phyloP scores from a whole-genome alignment of 1,139 yeast species.

The Hemisphaericaspora xylofermentans region DNA sequence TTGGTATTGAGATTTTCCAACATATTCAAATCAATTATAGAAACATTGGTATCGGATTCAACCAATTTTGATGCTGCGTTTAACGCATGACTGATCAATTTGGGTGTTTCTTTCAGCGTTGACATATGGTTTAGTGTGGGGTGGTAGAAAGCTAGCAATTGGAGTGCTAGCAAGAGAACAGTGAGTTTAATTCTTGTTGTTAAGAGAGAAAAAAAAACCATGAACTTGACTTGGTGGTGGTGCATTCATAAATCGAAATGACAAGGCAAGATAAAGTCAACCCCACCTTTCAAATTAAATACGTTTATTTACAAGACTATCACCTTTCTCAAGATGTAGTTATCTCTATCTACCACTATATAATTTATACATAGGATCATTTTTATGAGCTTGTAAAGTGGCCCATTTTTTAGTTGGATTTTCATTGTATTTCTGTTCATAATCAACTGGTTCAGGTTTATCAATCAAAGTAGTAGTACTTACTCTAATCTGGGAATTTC shows the following conservation, averaged over 20 bases:
- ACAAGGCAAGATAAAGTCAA: too few relatives aligned
- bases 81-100: constrained; percentile 31
- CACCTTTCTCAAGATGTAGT: too few relatives aligned
- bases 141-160: not conserved
- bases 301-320: too few relatives aligned
- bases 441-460: constrained; percentile 50
- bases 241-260: too few relatives aligned
- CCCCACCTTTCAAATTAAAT: too few relatives aligned
- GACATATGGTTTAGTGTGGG: constrained; percentile 18
- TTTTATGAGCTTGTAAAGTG: constrained; percentile 47
- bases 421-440: constrained; percentile 51
- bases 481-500: constrained; percentile 65
- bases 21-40: constrained; percentile 51
- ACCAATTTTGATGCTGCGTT: constrained; percentile 30
- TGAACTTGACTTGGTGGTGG: too few relatives aligned
- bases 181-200: too few relatives aligned
- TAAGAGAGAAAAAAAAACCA: too few relatives aligned
- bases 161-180: too few relatives aligned
- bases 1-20: constrained; percentile 57
- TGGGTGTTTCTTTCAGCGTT: constrained; percentile 33
- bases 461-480: constrained; percentile 55
- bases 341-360: constrained; percentile 61
- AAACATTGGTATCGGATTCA: constrained; percentile 55
- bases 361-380: constrained; percentile 47
- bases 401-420: constrained; percentile 68